Evolutionary conservation across 345 rosid species (phyloP), one percentile per base, ranked within the genome.

Genomic region (Leavenworthia alabamica): DNA sequence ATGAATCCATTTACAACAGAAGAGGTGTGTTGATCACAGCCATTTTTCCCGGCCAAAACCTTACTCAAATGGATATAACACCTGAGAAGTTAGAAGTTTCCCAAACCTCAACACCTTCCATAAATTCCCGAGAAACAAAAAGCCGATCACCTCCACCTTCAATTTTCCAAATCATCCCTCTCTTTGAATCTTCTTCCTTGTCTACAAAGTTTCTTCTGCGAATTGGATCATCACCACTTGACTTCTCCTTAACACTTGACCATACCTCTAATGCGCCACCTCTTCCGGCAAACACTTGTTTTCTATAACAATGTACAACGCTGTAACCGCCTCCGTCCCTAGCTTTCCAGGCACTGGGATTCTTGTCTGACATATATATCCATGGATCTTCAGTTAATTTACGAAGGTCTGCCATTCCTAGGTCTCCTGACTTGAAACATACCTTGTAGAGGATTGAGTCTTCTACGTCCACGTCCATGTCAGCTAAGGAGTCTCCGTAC

Each of bases 71-170:
- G 2, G 83, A 47, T 51, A 65, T 33, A 0, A 65, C 51, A 2
- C 53, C 75, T 0, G 89, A 81, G 46, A 53, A 66, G 58, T 33
- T 45, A 19, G 78, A 81, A 57, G 80, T 89, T 78, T 86, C 90
- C 98, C 98, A 92, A 7, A 92, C 93, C 73, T 92, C 94, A 42
- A 89, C 60, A n/a, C 99, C 99, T 62, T 89, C 97, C 29, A 76
- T 78, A 29, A 64, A 54, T 1, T 83, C 94, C 56, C 96, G 74
- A 43, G 94, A 72, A 12, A 93, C 83, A 70, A 83, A 86, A 78
- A 93, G 48, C 64, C 97, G 79, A 46, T 85, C 78, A 42, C 97
- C 96, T 27, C 97, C 97, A 0, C 83, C 99, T 71, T 83, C 88
- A 8, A 89, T 82, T 56, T 63, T 81, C 52, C 65, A 78, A 36